A percentile compares a stretch with the other conserved stretches of the same genome.
Evolutionary conservation across 192 early-diverging fungal species (phyloP).

Genomic region (Powellomyces hirtus): DNA sequence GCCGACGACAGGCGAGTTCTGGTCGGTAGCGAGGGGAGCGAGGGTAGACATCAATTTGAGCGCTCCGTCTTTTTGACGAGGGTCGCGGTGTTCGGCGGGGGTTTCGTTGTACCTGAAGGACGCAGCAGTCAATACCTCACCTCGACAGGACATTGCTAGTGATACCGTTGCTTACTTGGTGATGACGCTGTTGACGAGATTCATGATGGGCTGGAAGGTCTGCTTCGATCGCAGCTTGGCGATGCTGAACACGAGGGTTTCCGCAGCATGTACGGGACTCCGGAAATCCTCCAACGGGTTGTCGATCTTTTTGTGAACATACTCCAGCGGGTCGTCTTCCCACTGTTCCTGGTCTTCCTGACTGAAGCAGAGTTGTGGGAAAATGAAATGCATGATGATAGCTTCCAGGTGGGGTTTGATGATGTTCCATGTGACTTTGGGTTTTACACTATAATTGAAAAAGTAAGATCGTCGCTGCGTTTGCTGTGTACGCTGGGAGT

Average conservation of each 20-base stretch:
- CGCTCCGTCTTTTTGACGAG: conserved; percentile 84
- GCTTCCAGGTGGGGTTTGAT: conserved; percentile 80
- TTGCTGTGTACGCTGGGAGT: too few species aligned
- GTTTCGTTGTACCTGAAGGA: conserved; percentile 70
- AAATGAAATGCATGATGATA: conserved; percentile 86
- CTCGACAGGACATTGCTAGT: not conserved
- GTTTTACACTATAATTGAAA: conserved; percentile 61
- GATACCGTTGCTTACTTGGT: too few species aligned
- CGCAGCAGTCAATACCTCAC: not conserved
- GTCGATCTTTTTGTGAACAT: conserved; percentile 58
- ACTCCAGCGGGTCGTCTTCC: conserved; percentile 92
- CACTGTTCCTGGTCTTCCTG: conserved; percentile 83
- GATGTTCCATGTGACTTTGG: conserved; percentile 86
- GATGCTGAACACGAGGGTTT: conserved; percentile 74
- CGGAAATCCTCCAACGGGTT: conserved; percentile 82
- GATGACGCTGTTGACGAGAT: conserved; percentile 74
- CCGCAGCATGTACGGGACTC: conserved; percentile 70
- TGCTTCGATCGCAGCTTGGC: conserved; percentile 74
- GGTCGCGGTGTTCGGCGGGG: conserved; percentile 67
- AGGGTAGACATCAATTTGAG: conserved; percentile 82
- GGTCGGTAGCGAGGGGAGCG: conserved; percentile 61
- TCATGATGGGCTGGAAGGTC: conserved; percentile 77
- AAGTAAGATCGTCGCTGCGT: not conserved
- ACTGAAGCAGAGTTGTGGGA: conserved; percentile 89
- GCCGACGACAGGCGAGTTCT: conserved; percentile 67